Evolutionary conservation across 2,329 filamentous ascomycete genomes (phyloP).

Genomic region (Neonectria magnoliae): DNA sequence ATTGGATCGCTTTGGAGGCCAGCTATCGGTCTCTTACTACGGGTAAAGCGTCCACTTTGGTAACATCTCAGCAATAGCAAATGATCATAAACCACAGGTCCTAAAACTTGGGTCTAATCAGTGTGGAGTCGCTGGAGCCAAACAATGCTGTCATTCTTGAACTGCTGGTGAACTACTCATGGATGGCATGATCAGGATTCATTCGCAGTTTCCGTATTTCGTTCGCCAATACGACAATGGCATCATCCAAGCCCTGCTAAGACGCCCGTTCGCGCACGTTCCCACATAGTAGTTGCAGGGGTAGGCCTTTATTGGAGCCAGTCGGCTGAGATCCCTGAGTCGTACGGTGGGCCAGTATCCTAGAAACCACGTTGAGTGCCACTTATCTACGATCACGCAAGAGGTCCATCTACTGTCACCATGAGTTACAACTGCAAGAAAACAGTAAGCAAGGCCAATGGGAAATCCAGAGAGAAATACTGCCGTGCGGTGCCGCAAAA

Average conservation of each 20-base stretch:
- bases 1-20: too few relatives aligned
- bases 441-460: not conserved
- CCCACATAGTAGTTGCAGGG: not conserved
- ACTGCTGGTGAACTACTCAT: not conserved
- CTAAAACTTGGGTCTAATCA: not conserved
- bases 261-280: not conserved
- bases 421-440: not conserved
- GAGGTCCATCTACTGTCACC: conserved; percentile 13
- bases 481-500: not conserved
- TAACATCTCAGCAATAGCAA: too few relatives aligned
- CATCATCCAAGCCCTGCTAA: not conserved
- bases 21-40: too few relatives aligned
- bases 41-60: too few relatives aligned
- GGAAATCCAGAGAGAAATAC: not conserved
- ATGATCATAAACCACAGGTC: too few relatives aligned
- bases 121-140: not conserved
- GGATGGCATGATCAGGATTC: not conserved
- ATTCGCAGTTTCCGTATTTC: not conserved
- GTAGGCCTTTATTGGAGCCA: not conserved
- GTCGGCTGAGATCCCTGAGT: not conserved
- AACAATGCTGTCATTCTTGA: not conserved
- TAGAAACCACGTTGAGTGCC: not conserved
- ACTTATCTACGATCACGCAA: conserved; percentile 8
- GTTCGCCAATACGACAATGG: not conserved
- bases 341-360: not conserved